These are phyloP conservation scores for Spergularia azorica DNA, from an alignment of 179 eudicot species.

Conservation along the genomic window DNA sequence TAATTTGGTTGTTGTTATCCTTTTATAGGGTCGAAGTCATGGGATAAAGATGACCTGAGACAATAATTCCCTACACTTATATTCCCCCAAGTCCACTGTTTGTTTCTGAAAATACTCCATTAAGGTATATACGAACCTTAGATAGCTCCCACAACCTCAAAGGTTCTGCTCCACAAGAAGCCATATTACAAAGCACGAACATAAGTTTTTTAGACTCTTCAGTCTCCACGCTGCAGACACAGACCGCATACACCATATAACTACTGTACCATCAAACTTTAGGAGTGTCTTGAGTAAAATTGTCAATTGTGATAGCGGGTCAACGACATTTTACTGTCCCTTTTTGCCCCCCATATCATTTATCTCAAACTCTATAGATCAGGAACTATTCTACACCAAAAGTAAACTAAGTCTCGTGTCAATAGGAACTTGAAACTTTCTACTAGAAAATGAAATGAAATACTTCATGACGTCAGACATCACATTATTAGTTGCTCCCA, in stretches of 20 bases:
- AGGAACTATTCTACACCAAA: neutral
- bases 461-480: neutral
- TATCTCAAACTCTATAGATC: neutral
- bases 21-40: neutral
- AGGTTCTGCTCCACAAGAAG: neutral
- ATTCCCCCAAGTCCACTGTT: too few relatives aligned
- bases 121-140: neutral
- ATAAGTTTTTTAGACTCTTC: slow-evolving; percentile 2
- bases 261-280: neutral
- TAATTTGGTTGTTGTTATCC: too few relatives aligned
- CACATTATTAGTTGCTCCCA: neutral
- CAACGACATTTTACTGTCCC: neutral
- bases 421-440: neutral
- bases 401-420: neutral
- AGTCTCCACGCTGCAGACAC: slow-evolving; percentile 1
- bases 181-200: slow-evolving; percentile 7
- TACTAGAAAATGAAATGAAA: neutral
- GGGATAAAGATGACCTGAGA: neutral
- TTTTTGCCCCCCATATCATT: too few relatives aligned
- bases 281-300: neutral
- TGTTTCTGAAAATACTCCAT: neutral
- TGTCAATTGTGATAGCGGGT: neutral
- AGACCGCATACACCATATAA: neutral
- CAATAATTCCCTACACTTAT: too few relatives aligned
- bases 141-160: neutral